A percentile compares a stretch with the other conserved stretches of the same genome.
Conservation (phyloP, 495 filamentous ascomycete genomes). For the Parathielavia hyrcaniae region DNA sequence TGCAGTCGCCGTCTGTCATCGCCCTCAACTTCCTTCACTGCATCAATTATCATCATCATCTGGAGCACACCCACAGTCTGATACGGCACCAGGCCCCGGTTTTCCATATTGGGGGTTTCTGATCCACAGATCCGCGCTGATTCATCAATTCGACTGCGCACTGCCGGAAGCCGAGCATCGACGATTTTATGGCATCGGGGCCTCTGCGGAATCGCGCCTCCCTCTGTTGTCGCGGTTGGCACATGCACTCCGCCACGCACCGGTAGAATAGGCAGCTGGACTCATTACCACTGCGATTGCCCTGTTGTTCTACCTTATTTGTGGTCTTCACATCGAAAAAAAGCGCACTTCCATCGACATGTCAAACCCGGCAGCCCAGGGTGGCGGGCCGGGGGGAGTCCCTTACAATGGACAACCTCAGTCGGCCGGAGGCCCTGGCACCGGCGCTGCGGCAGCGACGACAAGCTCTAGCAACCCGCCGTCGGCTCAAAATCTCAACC, state of each 20-base stretch:
- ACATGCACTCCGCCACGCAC: neutral
- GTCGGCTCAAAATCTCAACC: slow-evolving; percentile 86
- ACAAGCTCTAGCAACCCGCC: slow-evolving; percentile 41
- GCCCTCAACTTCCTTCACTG: neutral
- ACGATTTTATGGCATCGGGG: slow-evolving; percentile 1
- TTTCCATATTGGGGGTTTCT: too few species aligned
- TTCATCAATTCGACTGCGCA: too few species aligned
- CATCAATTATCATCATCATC: too few species aligned
- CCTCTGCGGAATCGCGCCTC: slow-evolving; percentile 4
- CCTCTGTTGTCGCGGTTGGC: neutral
- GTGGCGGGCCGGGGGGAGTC: slow-evolving; percentile 15
- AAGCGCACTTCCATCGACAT: slow-evolving; percentile 5
- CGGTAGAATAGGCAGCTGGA: neutral
- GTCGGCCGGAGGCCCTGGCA: slow-evolving; percentile 25
- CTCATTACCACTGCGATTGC: neutral
- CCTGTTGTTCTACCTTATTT: neutral
- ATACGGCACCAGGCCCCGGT: too few species aligned
- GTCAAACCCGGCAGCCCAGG: slow-evolving; percentile 22
- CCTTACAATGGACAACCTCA: slow-evolving; percentile 25
- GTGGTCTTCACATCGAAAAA: neutral
- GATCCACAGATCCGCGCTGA: neutral
- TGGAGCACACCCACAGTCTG: neutral
- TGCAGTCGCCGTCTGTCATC: neutral
- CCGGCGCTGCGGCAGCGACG: slow-evolving; percentile 23
- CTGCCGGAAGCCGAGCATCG: neutral